These are phyloP conservation scores for Rosellinia necatrix DNA, from an alignment of 2,329 filamentous ascomycete species.

Conservation along the genomic window DNA sequence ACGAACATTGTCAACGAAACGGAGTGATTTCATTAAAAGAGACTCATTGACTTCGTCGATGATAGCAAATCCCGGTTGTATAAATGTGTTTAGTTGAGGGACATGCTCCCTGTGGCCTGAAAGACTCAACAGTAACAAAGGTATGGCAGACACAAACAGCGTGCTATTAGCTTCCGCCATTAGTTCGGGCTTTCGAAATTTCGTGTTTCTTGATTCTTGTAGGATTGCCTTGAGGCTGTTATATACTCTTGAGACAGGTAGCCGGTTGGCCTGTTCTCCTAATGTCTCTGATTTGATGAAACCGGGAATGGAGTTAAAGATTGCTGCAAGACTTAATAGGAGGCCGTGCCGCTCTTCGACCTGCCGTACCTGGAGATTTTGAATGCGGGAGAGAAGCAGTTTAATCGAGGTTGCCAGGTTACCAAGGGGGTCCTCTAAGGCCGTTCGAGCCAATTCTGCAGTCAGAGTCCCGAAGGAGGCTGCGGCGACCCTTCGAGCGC, in stretches of 20 bases:
- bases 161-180: slow-evolving; percentile 64
- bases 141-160: slow-evolving; percentile 59
- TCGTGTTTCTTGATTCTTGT: slow-evolving; percentile 46
- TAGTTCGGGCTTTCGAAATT: slow-evolving; percentile 65
- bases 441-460: slow-evolving; percentile 44
- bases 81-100: slow-evolving; percentile 9
- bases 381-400: slow-evolving; percentile 51
- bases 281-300: slow-evolving; percentile 29
- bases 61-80: slow-evolving; percentile 39
- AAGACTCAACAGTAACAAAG: slow-evolving; percentile 49
- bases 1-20: slow-evolving; percentile 26
- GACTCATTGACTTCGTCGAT: slow-evolving; percentile 25
- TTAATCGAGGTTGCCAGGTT: slow-evolving; percentile 45
- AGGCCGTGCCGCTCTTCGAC: slow-evolving; percentile 73
- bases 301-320: slow-evolving; percentile 55
- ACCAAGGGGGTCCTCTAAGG: slow-evolving; percentile 31
- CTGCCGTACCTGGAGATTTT: slow-evolving; percentile 57
- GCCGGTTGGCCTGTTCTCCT: slow-evolving; percentile 2
- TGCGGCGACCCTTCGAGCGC: slow-evolving; percentile 74
- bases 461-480: slow-evolving; percentile 67
- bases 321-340: slow-evolving; percentile 62
- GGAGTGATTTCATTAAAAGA: slow-evolving; percentile 12
- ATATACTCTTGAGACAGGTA: slow-evolving; percentile 34
- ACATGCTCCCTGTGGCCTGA: slow-evolving; percentile 24
- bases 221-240: slow-evolving; percentile 45